Conservation (phyloP, 1,284 basidiomycete species). For the Ceratobasidium sp. region DNA sequence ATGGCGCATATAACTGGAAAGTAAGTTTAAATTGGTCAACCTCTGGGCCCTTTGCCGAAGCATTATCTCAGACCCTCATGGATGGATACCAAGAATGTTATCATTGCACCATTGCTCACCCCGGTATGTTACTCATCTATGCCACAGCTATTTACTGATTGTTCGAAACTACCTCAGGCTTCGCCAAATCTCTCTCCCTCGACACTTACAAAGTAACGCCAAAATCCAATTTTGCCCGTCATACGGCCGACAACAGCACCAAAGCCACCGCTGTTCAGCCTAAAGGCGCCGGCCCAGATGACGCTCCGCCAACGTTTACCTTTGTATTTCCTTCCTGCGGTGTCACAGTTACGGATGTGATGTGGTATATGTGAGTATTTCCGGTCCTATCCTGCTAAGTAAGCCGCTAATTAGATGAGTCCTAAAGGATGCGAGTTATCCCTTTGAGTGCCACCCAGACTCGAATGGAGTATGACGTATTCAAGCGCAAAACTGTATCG, state of each 20-base stretch:
- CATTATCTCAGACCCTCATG: conserved; percentile 50
- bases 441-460: conserved; percentile 53
- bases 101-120: conserved; percentile 53
- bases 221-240: conserved; percentile 51
- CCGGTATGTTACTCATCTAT: conserved; percentile 43
- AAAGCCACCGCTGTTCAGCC: conserved; percentile 34
- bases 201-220: conserved; percentile 53
- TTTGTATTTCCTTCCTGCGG: conserved; percentile 52
- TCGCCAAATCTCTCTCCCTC: conserved; percentile 53
- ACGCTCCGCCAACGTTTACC: conserved; percentile 51
- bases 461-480: conserved; percentile 55
- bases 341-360: conserved; percentile 49
- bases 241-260: conserved; percentile 49
- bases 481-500: conserved; percentile 51
- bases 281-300: conserved; percentile 41
- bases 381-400: not conserved
- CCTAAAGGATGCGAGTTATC: conserved; percentile 49
- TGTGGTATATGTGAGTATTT: conserved; percentile 52
- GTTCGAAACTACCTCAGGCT: conserved; percentile 27
- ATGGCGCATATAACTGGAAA: conserved; percentile 50
- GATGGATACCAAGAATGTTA: conserved; percentile 56
- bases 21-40: conserved; percentile 12
- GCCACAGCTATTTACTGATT: too few relatives aligned
- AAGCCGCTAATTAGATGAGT: not conserved
- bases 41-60: not conserved